Percentiles rank a stretch among this genome's conserved stretches.
These are phyloP conservation scores for Orbilia brochopaga DNA, from an alignment of 2,329 filamentous ascomycete genomes.

Conservation along the genomic window DNA sequence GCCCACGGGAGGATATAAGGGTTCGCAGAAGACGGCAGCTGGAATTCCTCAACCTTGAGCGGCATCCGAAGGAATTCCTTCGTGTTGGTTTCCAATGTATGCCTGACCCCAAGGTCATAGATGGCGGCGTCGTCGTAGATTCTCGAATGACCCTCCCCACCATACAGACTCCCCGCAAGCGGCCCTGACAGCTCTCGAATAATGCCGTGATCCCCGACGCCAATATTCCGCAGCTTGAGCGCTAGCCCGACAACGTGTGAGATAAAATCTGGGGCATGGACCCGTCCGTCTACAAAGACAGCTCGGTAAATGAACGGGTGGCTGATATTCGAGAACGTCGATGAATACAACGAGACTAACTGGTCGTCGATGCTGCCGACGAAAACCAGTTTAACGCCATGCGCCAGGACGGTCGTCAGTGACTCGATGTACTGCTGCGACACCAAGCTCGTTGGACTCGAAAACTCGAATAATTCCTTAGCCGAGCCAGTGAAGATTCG, in stretches of 20 bases:
- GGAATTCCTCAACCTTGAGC: conserved; percentile 52
- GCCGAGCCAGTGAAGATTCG: conserved; percentile 87
- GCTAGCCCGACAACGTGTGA: conserved; percentile 91
- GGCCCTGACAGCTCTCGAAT: conserved; percentile 87
- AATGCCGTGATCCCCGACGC: conserved; percentile 88
- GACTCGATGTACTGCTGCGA: conserved; percentile 80
- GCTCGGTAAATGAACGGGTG: conserved; percentile 94
- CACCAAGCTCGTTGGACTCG: conserved; percentile 77
- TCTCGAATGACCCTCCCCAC: conserved; percentile 89
- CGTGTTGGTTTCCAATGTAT: conserved; percentile 73
- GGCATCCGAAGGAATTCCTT: conserved; percentile 51
- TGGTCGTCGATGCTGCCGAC: conserved; percentile 97
- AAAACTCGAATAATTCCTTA: conserved; percentile 94
- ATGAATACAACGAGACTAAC: conserved; percentile 91
- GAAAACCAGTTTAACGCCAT: conserved; percentile 83
- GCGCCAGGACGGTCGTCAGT: conserved; percentile 74
- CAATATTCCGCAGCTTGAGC: conserved; percentile 90
- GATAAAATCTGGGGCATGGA: conserved; percentile 92
- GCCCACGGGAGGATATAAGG: conserved; percentile 80
- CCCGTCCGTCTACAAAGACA: conserved; percentile 91
- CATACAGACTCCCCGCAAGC: conserved; percentile 87
- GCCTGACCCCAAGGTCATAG: conserved; percentile 77
- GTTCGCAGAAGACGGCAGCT: conserved; percentile 53
- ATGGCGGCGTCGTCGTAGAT: conserved; percentile 88
- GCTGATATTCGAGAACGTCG: conserved; percentile 80